Evolutionary conservation across 805 yeast genomes (phyloP).

Genomic region (Isabelozyma rhagii): DNA sequence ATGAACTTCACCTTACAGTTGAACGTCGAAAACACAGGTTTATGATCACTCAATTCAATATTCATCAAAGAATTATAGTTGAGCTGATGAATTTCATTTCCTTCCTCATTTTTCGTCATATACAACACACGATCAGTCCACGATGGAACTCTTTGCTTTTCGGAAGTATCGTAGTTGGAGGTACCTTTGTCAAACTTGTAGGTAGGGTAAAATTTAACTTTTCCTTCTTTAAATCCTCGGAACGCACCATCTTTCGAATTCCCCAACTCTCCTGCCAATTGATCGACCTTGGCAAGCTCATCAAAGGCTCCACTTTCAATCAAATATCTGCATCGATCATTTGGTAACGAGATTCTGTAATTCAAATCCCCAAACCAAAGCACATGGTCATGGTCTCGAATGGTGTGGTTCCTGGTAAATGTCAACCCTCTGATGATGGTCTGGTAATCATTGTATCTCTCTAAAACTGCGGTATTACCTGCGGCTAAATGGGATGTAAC

Average conservation of each 20-base stretch:
- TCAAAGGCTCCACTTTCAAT: slow-evolving; percentile 47
- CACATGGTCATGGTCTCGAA: slow-evolving; percentile 76
- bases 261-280: slow-evolving; percentile 71
- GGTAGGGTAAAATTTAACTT: slow-evolving; percentile 80
- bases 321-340: slow-evolving; percentile 60
- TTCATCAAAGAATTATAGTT: slow-evolving; percentile 65
- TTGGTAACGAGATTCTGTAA: slow-evolving; percentile 70
- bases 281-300: slow-evolving; percentile 68
- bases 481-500: slow-evolving; percentile 94
- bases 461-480: slow-evolving; percentile 76
- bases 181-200: slow-evolving; percentile 90
- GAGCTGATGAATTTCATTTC: slow-evolving; percentile 38
- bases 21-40: slow-evolving; percentile 86
- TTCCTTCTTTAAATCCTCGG: slow-evolving; percentile 71
- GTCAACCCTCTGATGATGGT: slow-evolving; percentile 72
- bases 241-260: slow-evolving; percentile 62
- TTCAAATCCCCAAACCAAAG: slow-evolving; percentile 95
- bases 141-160: slow-evolving; percentile 88
- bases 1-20: slow-evolving; percentile 62
- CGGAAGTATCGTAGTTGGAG: slow-evolving; percentile 77
- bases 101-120: slow-evolving; percentile 43
- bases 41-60: slow-evolving; percentile 77
- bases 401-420: slow-evolving; percentile 68
- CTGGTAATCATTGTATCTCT: slow-evolving; percentile 81
- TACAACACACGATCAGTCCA: slow-evolving; percentile 92